Base-by-base conservation (phyloP, 352 stramenopile species). In the Globisporangium irregulare region DNA sequence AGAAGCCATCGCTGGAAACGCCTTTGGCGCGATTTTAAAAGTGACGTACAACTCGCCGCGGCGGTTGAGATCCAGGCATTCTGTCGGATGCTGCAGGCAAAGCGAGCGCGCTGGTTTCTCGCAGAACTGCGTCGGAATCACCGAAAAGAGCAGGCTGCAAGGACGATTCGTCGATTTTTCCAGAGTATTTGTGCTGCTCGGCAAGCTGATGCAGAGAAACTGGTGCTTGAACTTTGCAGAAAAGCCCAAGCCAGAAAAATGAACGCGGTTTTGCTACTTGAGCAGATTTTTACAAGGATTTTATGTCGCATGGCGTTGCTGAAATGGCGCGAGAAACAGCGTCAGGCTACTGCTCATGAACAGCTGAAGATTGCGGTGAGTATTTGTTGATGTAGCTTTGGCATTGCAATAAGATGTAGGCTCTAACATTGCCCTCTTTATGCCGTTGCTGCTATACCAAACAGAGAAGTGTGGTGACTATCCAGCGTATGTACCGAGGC, bases 401-500 rank as follows among this genome's bases (percentile, higher is more conserved):
- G 10, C 25, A 43, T 55, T 41, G 4, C 0, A 22, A 9, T 1
- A 34, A 24, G 22, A 12, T 25, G 27, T 15, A 18, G 7, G 3
- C 14, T 18, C 14, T n/a, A 41, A 18, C 9, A 4, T 27, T n/a
- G 41, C 1, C 41, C 15, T 27, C 22, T 20, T 9, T 10, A 20
- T 48, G 3, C 46, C 27, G 20, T 5, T 18, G 10, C 22, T 32
- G 41, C 15, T 48, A n/a, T 48, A 15, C 20, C 3, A 9, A 18
- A 9, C 41, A 74, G 77, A 29, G 51, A 22, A 74, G 71, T 22
- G 77, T 64, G 4, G 46, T 86, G 15, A 43, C 68, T 7, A 90
- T 92, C 22, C 84, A 92, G 60, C 66, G 73, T 14, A 62, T 85
- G 4, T 90, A 79, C 54, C 72, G 84, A 14, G 82, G 84, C 9